These are phyloP conservation scores for Sambucus nigra DNA, from an alignment of 129 eudicot genomes.

Conservation along the genomic window DNA sequence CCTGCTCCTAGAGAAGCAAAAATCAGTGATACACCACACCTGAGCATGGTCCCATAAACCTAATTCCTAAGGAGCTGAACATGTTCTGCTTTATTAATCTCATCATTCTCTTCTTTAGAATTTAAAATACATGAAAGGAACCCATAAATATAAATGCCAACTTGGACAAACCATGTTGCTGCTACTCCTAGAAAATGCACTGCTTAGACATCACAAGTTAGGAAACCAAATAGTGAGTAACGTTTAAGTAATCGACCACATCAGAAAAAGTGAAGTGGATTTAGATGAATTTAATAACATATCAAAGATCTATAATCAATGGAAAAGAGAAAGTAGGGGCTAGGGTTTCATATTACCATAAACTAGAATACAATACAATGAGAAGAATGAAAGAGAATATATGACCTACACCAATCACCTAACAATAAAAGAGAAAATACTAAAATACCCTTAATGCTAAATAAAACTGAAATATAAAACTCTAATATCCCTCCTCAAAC, in stretches of 20 bases:
- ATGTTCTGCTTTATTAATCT: slow-evolving; percentile 24
- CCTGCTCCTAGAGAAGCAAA: slow-evolving; percentile 98
- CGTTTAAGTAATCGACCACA: background rate
- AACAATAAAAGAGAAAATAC: no score
- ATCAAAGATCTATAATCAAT: no score
- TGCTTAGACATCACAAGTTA: slow-evolving; percentile 18
- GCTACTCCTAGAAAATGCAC: slow-evolving; percentile 77
- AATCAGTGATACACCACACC: slow-evolving; percentile 54
- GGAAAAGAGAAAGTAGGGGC: no score
- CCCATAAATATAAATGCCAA: slow-evolving; percentile 55
- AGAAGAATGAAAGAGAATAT: no score
- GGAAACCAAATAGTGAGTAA: background rate
- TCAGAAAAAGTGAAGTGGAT: background rate
- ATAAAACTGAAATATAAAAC: no score
- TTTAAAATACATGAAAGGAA: slow-evolving; percentile 30
- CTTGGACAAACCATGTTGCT: slow-evolving; percentile 83
- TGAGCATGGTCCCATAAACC: slow-evolving; percentile 34
- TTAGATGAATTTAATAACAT: no score
- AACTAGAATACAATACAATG: no score
- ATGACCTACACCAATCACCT: no score
- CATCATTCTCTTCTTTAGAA: slow-evolving; percentile 26
- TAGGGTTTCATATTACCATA: no score
- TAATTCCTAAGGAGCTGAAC: slow-evolving; percentile 42
- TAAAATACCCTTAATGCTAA: no score
- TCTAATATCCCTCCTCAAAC: no score